These are phyloP conservation scores for Ascochyta koolunga DNA, from an alignment of 2,329 filamentous ascomycete species.

Conservation along the genomic window DNA sequence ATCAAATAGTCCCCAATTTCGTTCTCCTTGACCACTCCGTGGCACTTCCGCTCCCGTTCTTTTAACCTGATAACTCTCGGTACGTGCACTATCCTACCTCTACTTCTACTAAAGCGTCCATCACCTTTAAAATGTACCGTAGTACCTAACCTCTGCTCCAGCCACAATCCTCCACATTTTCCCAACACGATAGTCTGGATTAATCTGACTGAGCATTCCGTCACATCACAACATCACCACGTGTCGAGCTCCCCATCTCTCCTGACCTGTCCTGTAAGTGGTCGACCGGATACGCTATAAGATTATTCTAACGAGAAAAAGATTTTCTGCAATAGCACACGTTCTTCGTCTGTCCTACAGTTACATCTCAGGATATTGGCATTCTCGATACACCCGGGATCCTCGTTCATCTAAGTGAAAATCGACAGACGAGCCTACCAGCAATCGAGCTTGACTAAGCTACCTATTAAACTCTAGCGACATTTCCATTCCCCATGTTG, in stretches of 20 bases:
- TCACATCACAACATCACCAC: neutral
- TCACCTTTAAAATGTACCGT: neutral
- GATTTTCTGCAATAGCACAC: neutral
- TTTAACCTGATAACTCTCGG: constrained; percentile 19
- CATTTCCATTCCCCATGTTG: constrained; percentile 40
- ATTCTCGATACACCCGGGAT: neutral
- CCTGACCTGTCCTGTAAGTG: constrained; percentile 2
- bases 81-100: constrained; percentile 17
- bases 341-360: neutral
- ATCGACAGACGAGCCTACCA: neutral
- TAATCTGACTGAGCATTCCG: neutral
- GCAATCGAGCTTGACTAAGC: neutral
- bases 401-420: neutral
- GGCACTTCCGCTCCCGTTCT: constrained; percentile 23
- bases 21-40: constrained; percentile 24
- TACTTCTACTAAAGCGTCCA: neutral
- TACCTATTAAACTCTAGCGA: neutral
- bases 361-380: neutral
- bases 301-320: neutral
- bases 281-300: neutral
- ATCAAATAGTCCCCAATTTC: constrained; percentile 13
- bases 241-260: neutral
- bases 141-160: constrained; percentile 3
- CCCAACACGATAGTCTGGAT: neutral
- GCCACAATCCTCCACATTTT: neutral